Percentiles rank a stretch among this genome's conserved stretches.
These are phyloP conservation scores for Xylariomycetidae sp. DNA, from an alignment of 2,329 filamentous ascomycete genomes.

Conservation along the genomic window DNA sequence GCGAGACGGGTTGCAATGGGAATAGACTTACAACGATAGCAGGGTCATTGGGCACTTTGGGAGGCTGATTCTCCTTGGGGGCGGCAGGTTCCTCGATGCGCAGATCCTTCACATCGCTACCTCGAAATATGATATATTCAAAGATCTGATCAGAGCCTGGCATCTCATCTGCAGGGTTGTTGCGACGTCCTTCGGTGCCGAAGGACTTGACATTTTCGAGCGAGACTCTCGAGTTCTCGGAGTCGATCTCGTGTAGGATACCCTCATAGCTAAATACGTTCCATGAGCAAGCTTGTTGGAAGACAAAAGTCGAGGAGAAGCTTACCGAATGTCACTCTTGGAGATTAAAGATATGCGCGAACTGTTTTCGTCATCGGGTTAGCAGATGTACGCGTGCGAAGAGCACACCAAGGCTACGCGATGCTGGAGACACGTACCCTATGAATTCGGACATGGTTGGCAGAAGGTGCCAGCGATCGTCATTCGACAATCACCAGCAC, in stretches of 20 bases:
- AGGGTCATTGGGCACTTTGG: conserved; percentile 85
- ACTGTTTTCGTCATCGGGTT: conserved; percentile 41
- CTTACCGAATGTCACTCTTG: conserved; percentile 93
- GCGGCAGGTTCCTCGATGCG: conserved; percentile 81
- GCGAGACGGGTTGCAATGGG: conserved; percentile 1
- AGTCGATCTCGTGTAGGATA: conserved; percentile 95
- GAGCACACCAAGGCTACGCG: conserved; percentile 2
- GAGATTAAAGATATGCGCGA: conserved; percentile 95
- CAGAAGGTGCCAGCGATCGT: conserved; percentile 17
- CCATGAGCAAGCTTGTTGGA: conserved; percentile 9
- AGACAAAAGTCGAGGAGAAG: conserved; percentile 14
- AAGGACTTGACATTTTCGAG: conserved; percentile 94
- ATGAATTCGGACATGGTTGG: conserved; percentile 55
- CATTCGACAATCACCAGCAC: too few species aligned
- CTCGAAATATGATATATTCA: conserved; percentile 97
- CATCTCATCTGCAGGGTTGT: conserved; percentile 75
- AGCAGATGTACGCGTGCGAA: conserved; percentile 8
- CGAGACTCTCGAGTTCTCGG: conserved; percentile 92
- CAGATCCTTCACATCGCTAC: conserved; percentile 97
- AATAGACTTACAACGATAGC: conserved; percentile 85
- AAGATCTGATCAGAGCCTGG: conserved; percentile 82
- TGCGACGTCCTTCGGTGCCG: conserved; percentile 86
- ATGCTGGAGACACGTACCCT: conserved; percentile 42
- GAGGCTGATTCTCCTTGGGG: conserved; percentile 69
- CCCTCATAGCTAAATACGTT: conserved; percentile 77